Conservation (phyloP, 805 yeast genomes). For the Naumovozyma castellii region DNA sequence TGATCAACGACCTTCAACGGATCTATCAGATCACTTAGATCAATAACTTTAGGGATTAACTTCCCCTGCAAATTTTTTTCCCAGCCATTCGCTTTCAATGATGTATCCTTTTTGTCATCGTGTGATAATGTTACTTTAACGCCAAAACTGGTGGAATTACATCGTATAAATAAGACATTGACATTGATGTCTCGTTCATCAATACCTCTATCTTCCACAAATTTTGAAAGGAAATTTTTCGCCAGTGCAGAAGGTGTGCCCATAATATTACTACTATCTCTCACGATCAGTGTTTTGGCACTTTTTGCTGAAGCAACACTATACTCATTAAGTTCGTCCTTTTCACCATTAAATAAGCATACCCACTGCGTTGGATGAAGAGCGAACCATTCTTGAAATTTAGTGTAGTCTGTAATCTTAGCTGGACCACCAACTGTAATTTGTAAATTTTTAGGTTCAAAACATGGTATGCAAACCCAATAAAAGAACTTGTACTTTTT, state of each 20-base stretch:
- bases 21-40: conserved; percentile 69
- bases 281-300: conserved; percentile 27
- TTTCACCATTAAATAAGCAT: conserved; percentile 17
- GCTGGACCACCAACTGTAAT: conserved; percentile 2
- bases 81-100: conserved; percentile 71
- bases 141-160: conserved; percentile 26
- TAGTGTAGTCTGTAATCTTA: neutral
- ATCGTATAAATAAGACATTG: conserved; percentile 34
- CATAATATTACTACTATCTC: conserved; percentile 32
- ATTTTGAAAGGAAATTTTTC: conserved; percentile 47
- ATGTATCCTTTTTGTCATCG: conserved; percentile 4
- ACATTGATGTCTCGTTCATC: conserved; percentile 31
- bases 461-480: conserved; percentile 78
- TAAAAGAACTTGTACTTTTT: conserved; percentile 81
- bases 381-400: conserved; percentile 13
- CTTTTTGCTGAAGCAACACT: conserved; percentile 4
- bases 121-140: conserved; percentile 14
- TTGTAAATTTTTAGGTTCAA: conserved; percentile 26
- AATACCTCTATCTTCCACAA: conserved; percentile 26
- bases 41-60: conserved; percentile 74
- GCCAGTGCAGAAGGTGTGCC: conserved; percentile 43
- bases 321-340: conserved; percentile 13
- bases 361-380: conserved; percentile 19
- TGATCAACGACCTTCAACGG: conserved; percentile 80
- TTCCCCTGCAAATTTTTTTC: conserved; percentile 69